Conservation (phyloP, 768 basidiomycete species). For the Fibroporia radiculosa region DNA sequence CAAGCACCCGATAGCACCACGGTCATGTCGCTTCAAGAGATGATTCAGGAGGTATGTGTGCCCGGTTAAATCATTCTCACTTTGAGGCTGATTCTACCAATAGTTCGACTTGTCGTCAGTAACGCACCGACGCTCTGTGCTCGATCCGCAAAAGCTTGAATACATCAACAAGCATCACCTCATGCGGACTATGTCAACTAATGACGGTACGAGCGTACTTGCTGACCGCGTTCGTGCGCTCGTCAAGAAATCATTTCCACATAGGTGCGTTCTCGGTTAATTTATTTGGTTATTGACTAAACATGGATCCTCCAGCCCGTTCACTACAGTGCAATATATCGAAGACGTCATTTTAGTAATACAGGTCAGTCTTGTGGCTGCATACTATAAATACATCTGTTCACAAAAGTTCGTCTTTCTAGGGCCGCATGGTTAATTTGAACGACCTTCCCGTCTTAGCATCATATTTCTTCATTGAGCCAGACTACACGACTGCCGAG, state of each 20-base stretch:
- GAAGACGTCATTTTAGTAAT: constrained; percentile 53
- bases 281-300: neutral
- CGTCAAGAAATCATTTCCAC: constrained; percentile 50
- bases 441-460: constrained; percentile 62
- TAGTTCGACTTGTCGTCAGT: constrained; percentile 73
- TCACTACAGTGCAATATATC: constrained; percentile 51
- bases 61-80: neutral
- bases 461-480: constrained; percentile 74
- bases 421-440: constrained; percentile 68
- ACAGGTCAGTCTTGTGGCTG: constrained; percentile 33
- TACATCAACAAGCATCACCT: constrained; percentile 88
- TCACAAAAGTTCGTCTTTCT: too few species aligned
- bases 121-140: constrained; percentile 76
- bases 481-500: constrained; percentile 47
- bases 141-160: constrained; percentile 74
- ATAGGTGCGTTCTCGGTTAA: constrained; percentile 45
- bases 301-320: constrained; percentile 16
- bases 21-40: constrained; percentile 51
- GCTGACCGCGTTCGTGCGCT: constrained; percentile 45
- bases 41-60: constrained; percentile 54
- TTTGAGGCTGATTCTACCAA: neutral
- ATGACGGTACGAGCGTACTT: constrained; percentile 44
- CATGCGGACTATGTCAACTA: constrained; percentile 41
- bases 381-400: too few species aligned
- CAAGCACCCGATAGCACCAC: constrained; percentile 58